A percentile compares a stretch with the other conserved stretches of the same genome.
phyloP scores from a whole-genome alignment of 1,139 yeast genomes.

The Hyphopichia fennica region DNA sequence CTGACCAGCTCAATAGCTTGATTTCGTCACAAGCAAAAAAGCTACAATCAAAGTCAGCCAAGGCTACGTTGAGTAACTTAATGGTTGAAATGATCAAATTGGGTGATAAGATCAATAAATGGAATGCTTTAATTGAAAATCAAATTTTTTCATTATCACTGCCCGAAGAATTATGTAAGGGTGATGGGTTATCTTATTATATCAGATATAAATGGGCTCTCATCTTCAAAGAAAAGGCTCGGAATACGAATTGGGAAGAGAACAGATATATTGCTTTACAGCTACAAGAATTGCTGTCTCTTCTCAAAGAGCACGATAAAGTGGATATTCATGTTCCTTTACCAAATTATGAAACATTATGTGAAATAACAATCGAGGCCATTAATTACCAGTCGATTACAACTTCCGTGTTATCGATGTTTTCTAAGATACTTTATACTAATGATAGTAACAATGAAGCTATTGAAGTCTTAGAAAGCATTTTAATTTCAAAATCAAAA shows the following conservation, averaged over 20 bases:
- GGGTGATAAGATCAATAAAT: conserved; percentile 38
- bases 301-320: conserved; percentile 5
- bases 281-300: conserved; percentile 20
- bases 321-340: conserved; percentile 13
- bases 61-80: conserved; percentile 26
- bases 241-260: conserved; percentile 30
- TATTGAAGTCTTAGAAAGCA: conserved; percentile 53
- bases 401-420: conserved; percentile 63
- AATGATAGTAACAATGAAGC: conserved; percentile 44
- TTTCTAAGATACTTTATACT: conserved; percentile 54
- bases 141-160: neutral
- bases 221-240: conserved; percentile 30
- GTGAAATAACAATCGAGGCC: conserved; percentile 51
- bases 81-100: conserved; percentile 37
- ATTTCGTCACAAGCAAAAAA: conserved; percentile 18
- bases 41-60: conserved; percentile 20
- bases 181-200: neutral
- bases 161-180: neutral
- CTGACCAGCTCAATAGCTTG: conserved; percentile 23
- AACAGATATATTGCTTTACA: conserved; percentile 26
- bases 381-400: conserved; percentile 66
- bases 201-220: conserved; percentile 36
- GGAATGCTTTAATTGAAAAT: conserved; percentile 29
- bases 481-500: conserved; percentile 29
- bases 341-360: conserved; percentile 60